Base-by-base conservation (phyloP, 2,329 filamentous ascomycete genomes). In the Fusarium citri region DNA sequence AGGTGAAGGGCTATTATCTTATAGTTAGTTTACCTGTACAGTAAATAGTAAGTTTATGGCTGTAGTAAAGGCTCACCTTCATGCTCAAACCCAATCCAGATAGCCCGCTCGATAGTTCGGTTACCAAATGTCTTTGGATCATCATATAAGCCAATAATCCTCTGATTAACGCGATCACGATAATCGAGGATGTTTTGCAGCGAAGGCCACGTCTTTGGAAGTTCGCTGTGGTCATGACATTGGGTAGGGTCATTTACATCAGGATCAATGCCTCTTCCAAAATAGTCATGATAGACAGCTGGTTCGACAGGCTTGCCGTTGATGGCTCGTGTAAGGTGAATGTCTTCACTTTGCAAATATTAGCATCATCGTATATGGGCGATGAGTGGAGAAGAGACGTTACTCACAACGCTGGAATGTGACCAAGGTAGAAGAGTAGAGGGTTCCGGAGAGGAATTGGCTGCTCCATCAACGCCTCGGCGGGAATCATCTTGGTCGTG, bases 151-250 rank as follows among this genome's bases (percentile, higher is more conserved):
- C 30, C 20, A 16, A 40, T 26, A 16, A 51, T 51, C 22, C 48
- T 51, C 48, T 51, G 30, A 11, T 51, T 51, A 31, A 40, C 31
- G 4, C 31, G 20, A 1, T 51, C 15, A 25, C 31, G 48, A 25
- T 51, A 51, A 25, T 40, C 48, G 11, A 51, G 48, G 12, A 51
- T 51, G 4, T 51, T 8, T 12, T 51, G 31, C 10, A 51, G 31
- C 3, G 48, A 51, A 25, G 48, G 48, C 48, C 48, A 51, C 12
- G 48, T 51, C 22, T 40, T 51, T 40, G 48, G 48, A 40, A 51
- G 48, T 51, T 51, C 48, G 16, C 48, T 51, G 11, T 51, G 48
- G 30, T 51, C 48, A 51, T 51, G 48, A 16, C 48, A 51, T 11
- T 51, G 48, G 5, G 48, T 51, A 26, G 48, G 48, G 5, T 51